Conservation (phyloP, 345 rosid genomes). For the Eutrema heterophyllum region DNA sequence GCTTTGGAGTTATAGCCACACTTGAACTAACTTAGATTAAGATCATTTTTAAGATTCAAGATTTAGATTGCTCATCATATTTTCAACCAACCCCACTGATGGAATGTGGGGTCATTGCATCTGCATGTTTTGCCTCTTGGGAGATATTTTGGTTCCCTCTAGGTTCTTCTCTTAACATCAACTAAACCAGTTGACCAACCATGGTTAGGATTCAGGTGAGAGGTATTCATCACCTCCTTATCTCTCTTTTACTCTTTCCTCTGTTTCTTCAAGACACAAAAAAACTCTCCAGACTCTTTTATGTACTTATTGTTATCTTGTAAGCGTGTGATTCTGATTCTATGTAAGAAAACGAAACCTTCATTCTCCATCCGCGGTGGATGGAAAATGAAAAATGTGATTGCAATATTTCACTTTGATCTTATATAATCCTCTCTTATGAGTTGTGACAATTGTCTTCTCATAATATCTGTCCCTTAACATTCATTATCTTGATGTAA, state of each 20-base stretch:
- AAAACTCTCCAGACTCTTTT: neutral
- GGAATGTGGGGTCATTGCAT: conserved; percentile 65
- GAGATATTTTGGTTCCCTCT: conserved; percentile 84
- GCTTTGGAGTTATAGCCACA: conserved; percentile 60
- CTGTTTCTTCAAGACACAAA: conserved; percentile 17
- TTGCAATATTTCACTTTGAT: conserved; percentile 23
- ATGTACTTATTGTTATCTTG: conserved; percentile 25
- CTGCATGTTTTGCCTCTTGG: conserved; percentile 61
- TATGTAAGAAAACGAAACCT: conserved; percentile 26
- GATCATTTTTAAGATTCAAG: conserved; percentile 20
- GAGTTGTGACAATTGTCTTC: neutral
- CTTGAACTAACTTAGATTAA: conserved; percentile 42
- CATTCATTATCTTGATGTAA: neutral
- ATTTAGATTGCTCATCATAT: conserved; percentile 33
- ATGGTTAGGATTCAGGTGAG: conserved; percentile 90
- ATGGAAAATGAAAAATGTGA: conserved; percentile 23
- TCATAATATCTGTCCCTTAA: neutral
- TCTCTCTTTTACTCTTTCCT: conserved; percentile 25
- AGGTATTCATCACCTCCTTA: conserved; percentile 31
- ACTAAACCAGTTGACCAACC: conserved; percentile 53
- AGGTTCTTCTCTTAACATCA: conserved; percentile 52
- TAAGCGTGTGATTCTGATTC: conserved; percentile 21
- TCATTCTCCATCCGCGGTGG: conserved; percentile 31
- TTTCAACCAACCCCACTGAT: conserved; percentile 45
- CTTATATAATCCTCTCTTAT: neutral